Evolutionary conservation across 2,329 filamentous ascomycete species (phyloP).

Genomic region (Chrysoporthe cubensis): DNA sequence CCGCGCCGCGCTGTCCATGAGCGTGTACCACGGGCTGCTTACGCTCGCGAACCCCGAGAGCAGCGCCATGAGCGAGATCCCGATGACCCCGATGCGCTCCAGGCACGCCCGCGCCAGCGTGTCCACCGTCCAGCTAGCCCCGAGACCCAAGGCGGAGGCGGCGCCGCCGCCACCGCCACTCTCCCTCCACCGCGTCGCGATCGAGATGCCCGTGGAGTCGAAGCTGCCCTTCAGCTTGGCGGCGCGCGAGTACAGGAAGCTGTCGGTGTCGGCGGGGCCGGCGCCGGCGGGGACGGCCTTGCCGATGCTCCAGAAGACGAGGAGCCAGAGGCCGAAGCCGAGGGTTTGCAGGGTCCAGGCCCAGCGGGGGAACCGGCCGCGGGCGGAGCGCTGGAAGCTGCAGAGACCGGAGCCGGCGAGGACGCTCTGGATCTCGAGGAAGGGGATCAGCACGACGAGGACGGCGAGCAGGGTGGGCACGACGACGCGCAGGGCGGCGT

Average conservation of each 20-base stretch:
- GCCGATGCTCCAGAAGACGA: constrained; percentile 77
- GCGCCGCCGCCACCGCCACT: constrained; percentile 12
- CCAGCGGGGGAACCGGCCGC: constrained; percentile 58
- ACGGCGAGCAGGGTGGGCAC: constrained; percentile 73
- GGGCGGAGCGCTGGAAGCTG: constrained; percentile 62
- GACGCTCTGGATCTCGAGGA: constrained; percentile 75
- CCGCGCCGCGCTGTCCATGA: constrained; percentile 62
- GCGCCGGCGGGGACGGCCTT: constrained; percentile 56
- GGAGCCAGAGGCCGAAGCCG: constrained; percentile 71
- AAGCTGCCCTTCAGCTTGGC: constrained; percentile 34
- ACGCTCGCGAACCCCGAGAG: constrained; percentile 91
- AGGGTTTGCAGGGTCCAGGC: constrained; percentile 67
- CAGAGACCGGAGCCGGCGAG: constrained; percentile 59
- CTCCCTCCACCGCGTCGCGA: constrained; percentile 32
- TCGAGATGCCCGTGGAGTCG: constrained; percentile 39
- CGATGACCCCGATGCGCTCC: constrained; percentile 79
- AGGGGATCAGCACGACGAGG: constrained; percentile 75
- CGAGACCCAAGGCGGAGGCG: constrained; percentile 15
- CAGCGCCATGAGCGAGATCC: constrained; percentile 83
- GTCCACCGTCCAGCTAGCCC: constrained; percentile 32
- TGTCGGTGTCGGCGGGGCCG: constrained; percentile 24
- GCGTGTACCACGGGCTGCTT: constrained; percentile 83
- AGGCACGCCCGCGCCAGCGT: constrained; percentile 58
- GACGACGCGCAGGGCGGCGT: constrained; percentile 68
- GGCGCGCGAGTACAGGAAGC: constrained; percentile 32